These are phyloP conservation scores for Solanum corneliomulleri DNA, from an alignment of 257 asterid genomes.

Conservation along the genomic window DNA sequence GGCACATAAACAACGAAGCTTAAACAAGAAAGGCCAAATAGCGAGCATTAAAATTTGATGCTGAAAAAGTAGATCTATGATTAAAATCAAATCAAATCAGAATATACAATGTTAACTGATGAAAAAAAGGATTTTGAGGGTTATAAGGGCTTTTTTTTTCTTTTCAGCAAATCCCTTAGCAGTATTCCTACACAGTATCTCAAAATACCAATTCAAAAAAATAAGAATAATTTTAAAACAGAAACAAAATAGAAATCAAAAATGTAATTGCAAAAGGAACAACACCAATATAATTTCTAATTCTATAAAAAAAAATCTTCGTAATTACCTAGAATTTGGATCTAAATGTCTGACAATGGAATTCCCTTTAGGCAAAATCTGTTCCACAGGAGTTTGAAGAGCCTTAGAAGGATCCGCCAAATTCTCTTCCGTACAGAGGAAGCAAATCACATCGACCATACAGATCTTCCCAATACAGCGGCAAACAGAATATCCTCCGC, in stretches of 20 bases:
- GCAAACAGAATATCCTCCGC: conserved; percentile 2
- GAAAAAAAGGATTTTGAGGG: background rate
- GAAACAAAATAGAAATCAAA: background rate
- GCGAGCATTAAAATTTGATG: background rate
- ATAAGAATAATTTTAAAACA: background rate
- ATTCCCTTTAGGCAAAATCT: conserved; percentile 30
- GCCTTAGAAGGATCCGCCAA: conserved; percentile 52
- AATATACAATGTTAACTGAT: background rate
- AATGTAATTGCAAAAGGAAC: background rate
- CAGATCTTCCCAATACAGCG: conserved; percentile 56
- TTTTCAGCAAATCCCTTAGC: background rate
- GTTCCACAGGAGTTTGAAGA: conserved; percentile 33
- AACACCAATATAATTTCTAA: background rate
- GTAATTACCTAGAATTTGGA: conserved; percentile 45
- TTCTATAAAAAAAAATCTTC: no score
- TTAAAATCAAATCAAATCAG: background rate
- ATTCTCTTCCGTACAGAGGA: conserved; percentile 48
- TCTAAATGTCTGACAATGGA: conserved; percentile 51
- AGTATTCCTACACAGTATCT: background rate
- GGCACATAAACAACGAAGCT: background rate
- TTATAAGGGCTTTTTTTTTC: background rate
- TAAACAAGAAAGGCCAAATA: background rate
- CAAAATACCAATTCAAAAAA: background rate
- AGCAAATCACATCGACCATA: conserved; percentile 51
- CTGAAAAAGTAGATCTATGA: background rate